These are phyloP conservation scores for Escallonia herrerae DNA, from an alignment of 129 eudicot genomes.

Conservation along the genomic window DNA sequence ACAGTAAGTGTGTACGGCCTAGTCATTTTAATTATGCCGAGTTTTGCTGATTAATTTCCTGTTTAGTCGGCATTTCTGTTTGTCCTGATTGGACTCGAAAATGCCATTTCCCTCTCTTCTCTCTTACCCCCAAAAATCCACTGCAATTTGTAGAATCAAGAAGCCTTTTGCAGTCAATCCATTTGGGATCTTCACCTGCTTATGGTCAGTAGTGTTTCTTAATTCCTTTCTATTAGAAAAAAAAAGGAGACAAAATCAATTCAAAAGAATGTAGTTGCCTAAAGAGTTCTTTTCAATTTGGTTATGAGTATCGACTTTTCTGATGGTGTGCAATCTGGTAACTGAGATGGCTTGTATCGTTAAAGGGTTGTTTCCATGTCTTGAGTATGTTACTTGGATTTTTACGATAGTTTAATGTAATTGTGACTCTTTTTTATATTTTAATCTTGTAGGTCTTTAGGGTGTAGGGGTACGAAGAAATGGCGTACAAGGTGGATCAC, in stretches of 20 bases:
- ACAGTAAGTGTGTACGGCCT: neutral
- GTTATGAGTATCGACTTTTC: neutral
- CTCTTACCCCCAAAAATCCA: slow-evolving; percentile 10
- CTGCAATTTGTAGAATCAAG: neutral
- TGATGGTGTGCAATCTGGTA: neutral
- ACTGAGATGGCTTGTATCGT: no score
- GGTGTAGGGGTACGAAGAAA: slow-evolving; percentile 23
- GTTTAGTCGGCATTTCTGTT: slow-evolving; percentile 39
- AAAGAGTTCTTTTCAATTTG: neutral
- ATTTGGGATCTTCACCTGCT: neutral
- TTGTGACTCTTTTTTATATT: no score
- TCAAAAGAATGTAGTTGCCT: neutral
- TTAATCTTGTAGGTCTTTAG: slow-evolving; percentile 11
- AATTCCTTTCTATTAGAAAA: neutral
- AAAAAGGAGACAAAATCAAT: neutral
- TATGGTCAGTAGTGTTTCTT: slow-evolving; percentile 5
- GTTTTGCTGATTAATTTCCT: slow-evolving; percentile 25
- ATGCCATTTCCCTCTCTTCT: slow-evolving; percentile 9
- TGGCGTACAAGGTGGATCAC: slow-evolving; percentile 96
- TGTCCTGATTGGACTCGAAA: slow-evolving; percentile 15
- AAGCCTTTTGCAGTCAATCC: neutral
- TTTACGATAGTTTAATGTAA: slow-evolving; percentile 5
- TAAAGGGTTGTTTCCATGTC: neutral
- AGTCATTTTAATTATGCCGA: slow-evolving; percentile 6
- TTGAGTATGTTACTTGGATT: neutral